Evolutionary conservation across 2,329 filamentous ascomycete species (phyloP).

Genomic region (Ceratocystis harringtonii): DNA sequence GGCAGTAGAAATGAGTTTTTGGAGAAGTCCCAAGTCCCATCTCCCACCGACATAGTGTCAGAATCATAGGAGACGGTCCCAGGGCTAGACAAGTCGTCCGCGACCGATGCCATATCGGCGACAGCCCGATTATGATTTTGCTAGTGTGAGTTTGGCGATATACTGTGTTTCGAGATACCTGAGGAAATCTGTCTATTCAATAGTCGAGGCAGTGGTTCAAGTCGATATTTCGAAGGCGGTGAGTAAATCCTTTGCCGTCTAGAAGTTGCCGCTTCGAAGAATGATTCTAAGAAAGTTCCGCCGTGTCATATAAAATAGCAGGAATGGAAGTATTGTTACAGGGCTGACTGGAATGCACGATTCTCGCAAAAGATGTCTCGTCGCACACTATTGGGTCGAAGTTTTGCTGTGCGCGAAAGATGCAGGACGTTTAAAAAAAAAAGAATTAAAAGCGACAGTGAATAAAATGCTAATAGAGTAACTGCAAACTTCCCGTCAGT

Average conservation of each 20-base stretch:
- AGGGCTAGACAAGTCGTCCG: constrained; percentile 48
- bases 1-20: constrained; percentile 67
- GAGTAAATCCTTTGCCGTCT: neutral
- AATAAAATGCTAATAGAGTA: constrained; percentile 1
- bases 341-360: neutral
- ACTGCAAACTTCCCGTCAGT: neutral
- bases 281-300: neutral
- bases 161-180: neutral
- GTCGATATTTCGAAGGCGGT: neutral
- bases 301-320: no score
- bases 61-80: constrained; percentile 61
- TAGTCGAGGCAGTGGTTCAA: neutral
- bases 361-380: neutral
- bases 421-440: neutral
- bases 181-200: neutral
- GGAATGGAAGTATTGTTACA: neutral
- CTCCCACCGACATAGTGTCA: constrained; percentile 60
- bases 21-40: constrained; percentile 68
- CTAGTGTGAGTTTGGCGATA: neutral
- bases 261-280: neutral
- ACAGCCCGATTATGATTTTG: constrained; percentile 21
- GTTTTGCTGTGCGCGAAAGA: neutral
- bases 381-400: neutral
- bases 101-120: constrained; percentile 45
- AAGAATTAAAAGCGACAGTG: neutral